Base-by-base conservation (phyloP, 306 rosid species). In the Pterocarpus macrocarpus region DNA sequence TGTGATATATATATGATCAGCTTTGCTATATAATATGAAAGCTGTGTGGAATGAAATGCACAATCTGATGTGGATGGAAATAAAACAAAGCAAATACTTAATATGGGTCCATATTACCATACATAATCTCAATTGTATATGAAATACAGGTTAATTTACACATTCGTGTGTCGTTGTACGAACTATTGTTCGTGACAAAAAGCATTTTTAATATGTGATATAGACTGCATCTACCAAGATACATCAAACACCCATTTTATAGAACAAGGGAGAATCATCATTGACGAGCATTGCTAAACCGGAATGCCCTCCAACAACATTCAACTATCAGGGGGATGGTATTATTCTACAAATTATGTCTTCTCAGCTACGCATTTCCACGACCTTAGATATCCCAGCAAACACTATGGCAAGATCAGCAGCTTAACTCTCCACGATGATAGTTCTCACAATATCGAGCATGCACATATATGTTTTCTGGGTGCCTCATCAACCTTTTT, bases 401-500 rank as follows among this genome's bases (percentile, higher is more conserved):
- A 58, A 53, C 81, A 80, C 82, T 36, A 75, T 33, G 36, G 85
- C 90, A 76, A 62, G 83, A 80, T 84, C 76, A 80, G 83, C 82
- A 82, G 73, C 91, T 80, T 76, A 49, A 57, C 73, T 66, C 85
- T 86, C 52, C 64, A 39, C 53, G 61, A 50, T 36, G 56, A 64
- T 22, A 22, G 28, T 22, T 22, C 28, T 90, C 87, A 92, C 94
- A 94, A 77, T 89, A 92, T 89, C 33, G 98, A 84, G 84, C 98
- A 94, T 7, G 97, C 89, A 80, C 97, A 94, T 35, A 87, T 36
- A 36, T 16, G 89, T 83, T 92, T 92, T 86, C 91, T 89, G 56
- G 97, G 90, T 49, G 56, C 75, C 75, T 92, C 93, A 11, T 90
- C 97, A 13, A 92, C 82, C 79, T 92, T 94, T 82, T 92, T 92